A percentile compares a stretch with the other conserved stretches of the same genome.
phyloP scores from a whole-genome alignment of 208 protist species.

The Crithidia bombi region DNA sequence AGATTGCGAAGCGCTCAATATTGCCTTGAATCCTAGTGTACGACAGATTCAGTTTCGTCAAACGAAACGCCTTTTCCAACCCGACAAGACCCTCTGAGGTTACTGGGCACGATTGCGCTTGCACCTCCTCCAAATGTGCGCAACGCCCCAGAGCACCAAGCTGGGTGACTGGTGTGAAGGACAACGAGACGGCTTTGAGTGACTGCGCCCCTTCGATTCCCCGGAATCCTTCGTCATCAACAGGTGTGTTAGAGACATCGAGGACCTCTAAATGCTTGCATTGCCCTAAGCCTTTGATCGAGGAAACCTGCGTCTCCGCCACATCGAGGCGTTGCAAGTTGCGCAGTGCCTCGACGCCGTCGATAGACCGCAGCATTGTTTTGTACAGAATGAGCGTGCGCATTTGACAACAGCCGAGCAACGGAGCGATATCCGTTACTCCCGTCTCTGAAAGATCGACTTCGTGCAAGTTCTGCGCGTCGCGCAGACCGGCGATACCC shows the following conservation, averaged over 20 bases:
- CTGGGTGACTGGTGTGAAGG: constrained; percentile 26
- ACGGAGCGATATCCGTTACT: constrained; percentile 21
- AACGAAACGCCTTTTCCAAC: constrained; percentile 24
- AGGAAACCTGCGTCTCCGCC: constrained; percentile 31
- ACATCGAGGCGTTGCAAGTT: constrained; percentile 36
- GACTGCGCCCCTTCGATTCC: constrained; percentile 17
- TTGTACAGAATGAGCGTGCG: constrained; percentile 28
- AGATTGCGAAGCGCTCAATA: constrained; percentile 11
- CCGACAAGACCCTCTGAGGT: constrained; percentile 30
- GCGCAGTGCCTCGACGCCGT: constrained; percentile 20
- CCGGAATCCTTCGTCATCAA: constrained; percentile 35
- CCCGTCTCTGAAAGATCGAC: constrained; percentile 40
- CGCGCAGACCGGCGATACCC: constrained; percentile 25
- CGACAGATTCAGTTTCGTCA: constrained; percentile 40
- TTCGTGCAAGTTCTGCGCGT: constrained; percentile 17
- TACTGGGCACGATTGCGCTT: constrained; percentile 29
- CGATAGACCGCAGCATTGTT: constrained; percentile 28
- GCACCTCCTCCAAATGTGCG: constrained; percentile 35
- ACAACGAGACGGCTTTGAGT: constrained; percentile 29
- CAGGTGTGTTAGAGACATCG: constrained; percentile 34
- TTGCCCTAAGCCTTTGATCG: constrained; percentile 8
- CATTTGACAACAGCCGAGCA: constrained; percentile 31
- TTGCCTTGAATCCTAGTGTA: constrained; percentile 31
- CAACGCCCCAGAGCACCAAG: constrained; percentile 36
- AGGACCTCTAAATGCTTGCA: constrained; percentile 35